Conservation (phyloP, 257 asterid genomes). For the Solanum okadae region DNA sequence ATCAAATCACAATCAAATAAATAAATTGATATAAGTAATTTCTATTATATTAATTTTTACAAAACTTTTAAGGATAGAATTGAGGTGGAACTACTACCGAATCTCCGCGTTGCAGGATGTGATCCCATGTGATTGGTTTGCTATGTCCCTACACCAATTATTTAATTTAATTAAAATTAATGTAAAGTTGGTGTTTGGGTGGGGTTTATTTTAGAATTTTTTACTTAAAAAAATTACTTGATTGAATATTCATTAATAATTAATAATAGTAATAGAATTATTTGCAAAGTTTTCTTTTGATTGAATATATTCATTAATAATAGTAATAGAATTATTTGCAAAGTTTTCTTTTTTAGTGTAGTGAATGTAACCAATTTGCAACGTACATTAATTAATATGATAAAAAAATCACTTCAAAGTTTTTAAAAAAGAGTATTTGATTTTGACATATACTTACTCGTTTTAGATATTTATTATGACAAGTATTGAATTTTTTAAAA, state of each 20-base stretch:
- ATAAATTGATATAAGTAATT: no score
- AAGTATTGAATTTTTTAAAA: no score
- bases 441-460: neutral
- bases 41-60: no score
- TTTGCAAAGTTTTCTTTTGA: no score
- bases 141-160: neutral
- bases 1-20: no score
- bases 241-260: neutral
- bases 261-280: neutral
- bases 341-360: neutral
- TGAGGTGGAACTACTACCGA: neutral
- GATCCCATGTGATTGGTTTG: neutral
- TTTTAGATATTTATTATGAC: neutral
- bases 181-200: neutral
- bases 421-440: neutral
- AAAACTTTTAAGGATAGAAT: neutral
- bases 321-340: neutral
- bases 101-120: neutral
- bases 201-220: neutral
- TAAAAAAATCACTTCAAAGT: neutral
- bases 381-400: neutral
- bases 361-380: neutral
- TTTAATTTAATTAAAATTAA: neutral
- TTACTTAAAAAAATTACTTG: neutral
- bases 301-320: no score